Evolutionary conservation across 2,329 filamentous ascomycete species (phyloP), one percentile per base, ranked within the genome.

Genomic region (Trichoderma sp.): DNA sequence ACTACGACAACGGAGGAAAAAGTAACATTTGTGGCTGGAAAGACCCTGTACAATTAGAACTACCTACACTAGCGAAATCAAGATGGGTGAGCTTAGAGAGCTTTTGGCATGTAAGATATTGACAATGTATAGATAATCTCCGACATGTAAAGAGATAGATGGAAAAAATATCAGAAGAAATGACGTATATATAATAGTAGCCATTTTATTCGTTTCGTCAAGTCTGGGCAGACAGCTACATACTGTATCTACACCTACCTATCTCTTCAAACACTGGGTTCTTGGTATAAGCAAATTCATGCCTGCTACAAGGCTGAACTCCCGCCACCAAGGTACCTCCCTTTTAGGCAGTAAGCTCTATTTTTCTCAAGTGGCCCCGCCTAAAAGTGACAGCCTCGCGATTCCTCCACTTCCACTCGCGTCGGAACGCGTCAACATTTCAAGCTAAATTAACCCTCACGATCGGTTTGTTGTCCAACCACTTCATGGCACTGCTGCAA

Each of bases 351-450:
- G 21, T 26, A 21, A 26, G 34, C 5, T 18, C 18, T 58, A 34
- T 59, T 49, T 59, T 56, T 51, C 16, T 46, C 18, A n/a, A 18
- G 39, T 2, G 26, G 56, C 66, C 58, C 58, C 55, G 55, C 58
- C 52, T 28, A 51, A 39, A 39, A 55, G 16, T 64, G 34, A 32
- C 52, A 68, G 66, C 66, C 66, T 68, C 59, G 66, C 66, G 66
- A 59, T 43, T 43, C 66, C 51, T 61, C 66, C 51, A 52, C 59
- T 58, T 58, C 59, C 28, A 54, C 39, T 28, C 68, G 70, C 72
- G 72, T 77, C 77, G 72, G 75, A 76, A 76, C 77, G 77, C 77
- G 77, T 72, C 70, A 63, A 73, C 68, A 72, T 72, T 73, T 72
- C 54, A 52, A 60, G 66, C 69, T 70, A 68, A 65, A 59, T 66